Conservation (phyloP, 2,329 filamentous ascomycete genomes). For the Penicillium frequentans region DNA sequence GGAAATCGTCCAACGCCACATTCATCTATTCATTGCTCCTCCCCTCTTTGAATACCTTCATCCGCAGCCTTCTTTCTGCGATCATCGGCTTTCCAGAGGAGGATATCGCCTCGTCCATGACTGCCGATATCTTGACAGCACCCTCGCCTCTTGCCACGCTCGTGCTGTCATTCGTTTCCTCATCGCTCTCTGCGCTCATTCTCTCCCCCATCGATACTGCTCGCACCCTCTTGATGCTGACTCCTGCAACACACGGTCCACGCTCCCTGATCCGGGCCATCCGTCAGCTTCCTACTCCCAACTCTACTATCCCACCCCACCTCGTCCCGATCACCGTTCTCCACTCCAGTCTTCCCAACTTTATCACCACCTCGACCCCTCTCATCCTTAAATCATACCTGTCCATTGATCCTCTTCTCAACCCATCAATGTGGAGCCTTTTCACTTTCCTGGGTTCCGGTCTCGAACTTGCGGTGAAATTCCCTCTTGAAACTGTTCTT, state of each 20-base stretch:
- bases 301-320: slow-evolving; percentile 66
- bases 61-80: slow-evolving; percentile 84
- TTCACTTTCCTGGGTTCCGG: slow-evolving; percentile 79
- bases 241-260: slow-evolving; percentile 70
- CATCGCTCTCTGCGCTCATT: slow-evolving; percentile 71
- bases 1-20: slow-evolving; percentile 89
- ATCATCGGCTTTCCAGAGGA: slow-evolving; percentile 88
- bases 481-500: slow-evolving; percentile 89
- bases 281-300: slow-evolving; percentile 69
- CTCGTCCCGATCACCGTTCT: slow-evolving; percentile 82
- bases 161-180: slow-evolving; percentile 66
- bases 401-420: slow-evolving; percentile 76
- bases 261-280: slow-evolving; percentile 78
- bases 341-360: slow-evolving; percentile 78
- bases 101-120: slow-evolving; percentile 55
- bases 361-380: slow-evolving; percentile 79
- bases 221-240: slow-evolving; percentile 82
- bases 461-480: slow-evolving; percentile 77
- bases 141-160: slow-evolving; percentile 81
- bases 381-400: slow-evolving; percentile 83
- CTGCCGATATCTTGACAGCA: slow-evolving; percentile 72
- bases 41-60: slow-evolving; percentile 88
- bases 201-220: slow-evolving; percentile 88
- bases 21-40: slow-evolving; percentile 88
- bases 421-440: slow-evolving; percentile 78